Base-by-base conservation (phyloP, 2,329 filamentous ascomycete genomes). In the Chaetomiaceae sp. region DNA sequence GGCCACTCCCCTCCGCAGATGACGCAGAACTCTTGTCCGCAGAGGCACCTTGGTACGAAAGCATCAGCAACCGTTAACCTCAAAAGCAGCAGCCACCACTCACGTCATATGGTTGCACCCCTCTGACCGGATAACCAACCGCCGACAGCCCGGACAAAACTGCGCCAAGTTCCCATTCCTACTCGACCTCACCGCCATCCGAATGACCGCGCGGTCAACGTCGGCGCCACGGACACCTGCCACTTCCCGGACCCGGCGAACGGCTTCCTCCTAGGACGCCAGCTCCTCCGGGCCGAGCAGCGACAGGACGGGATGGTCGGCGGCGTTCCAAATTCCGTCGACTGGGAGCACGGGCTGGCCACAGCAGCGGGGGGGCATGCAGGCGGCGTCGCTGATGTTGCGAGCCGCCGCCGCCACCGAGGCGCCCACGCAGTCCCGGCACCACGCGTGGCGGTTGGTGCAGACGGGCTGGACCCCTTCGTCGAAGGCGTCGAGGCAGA, bases 51-150 rank as follows among this genome's bases (percentile, higher is more conserved):
- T n/a, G n/a, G n/a, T n/a, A 17, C 17, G 27, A 33, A 6, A 7
- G 38, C 3, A 2, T 50, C 37, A 43, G 27, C 29, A 33, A 37
- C n/a, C n/a, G n/a, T n/a, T n/a, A n/a, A n/a, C n/a, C n/a, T n/a
- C n/a, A n/a, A n/a, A n/a, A n/a, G n/a, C n/a, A n/a, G n/a, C n/a
- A n/a, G 17, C 6, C 15, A 14, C 22, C 5, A 43, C 53, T 45
- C 34, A 55, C 53, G 17, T 25, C 6, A 56, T 50, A 20, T 56
- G 54, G 15, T 56, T 56, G 27, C 54, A 56, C 1, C 49, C 54
- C 1, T 39, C 39, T 0, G 8, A 12, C 8, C 45, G 36, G 4
- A 17, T 40, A 20, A 52, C 45, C 27, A 56, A 17, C 20, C 49
- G 34, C 2, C 43, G 17, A 17, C 54, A 56, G 1, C 34, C 9